Evolutionary conservation across 495 filamentous ascomycete species (phyloP), one percentile per base, ranked within the genome.

Genomic region (Penicillium fimorum): DNA sequence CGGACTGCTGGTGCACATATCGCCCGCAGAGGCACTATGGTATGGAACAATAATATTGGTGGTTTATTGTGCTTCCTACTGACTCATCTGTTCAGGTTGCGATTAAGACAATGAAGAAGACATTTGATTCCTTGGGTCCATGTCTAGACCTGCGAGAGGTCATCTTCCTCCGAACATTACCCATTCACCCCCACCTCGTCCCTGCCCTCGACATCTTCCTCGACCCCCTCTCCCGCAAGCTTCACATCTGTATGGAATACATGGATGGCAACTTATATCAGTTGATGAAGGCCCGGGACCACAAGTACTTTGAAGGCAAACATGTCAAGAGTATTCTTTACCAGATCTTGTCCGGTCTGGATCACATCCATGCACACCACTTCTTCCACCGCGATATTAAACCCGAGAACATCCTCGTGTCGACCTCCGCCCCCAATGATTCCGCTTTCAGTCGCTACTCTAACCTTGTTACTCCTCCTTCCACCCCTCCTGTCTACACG

Each of bases 21-120:
- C 49, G 93, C 93, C 57, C 90, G 92, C 59, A 80, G 92, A 65
- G 93, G 93, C 55, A 97, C 92, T 32, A 81, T 97, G 79, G 94
- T 99, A 85, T 61, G 67, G 53, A 54, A 62, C 48, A 5, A 6
- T 29, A 25, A 61, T 8, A 30, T 50, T 25, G n/a, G 4, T 9
- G 2, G 33, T 47, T 17, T 33, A 22, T 11, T 33, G 20, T 12
- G 22, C 46, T 38, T 41, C 50, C 50, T 49, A 53, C 53, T 55
- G 20, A 62, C 50, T 32, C 70, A 77, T 46, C 76, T 56, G 30
- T 18, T 53, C 56, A 98, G 94, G 91, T 98, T 62, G 94, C 94
- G 3, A 96, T 99, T 69, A 99, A 99, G 78, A 97, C 94, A 17
- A 97, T 99, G 95, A 99, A 99, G 82, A 99, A 99, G 82, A 91